phyloP scores from a whole-genome alignment of 2,329 filamentous ascomycete species.

The Talaromyces sp. region DNA sequence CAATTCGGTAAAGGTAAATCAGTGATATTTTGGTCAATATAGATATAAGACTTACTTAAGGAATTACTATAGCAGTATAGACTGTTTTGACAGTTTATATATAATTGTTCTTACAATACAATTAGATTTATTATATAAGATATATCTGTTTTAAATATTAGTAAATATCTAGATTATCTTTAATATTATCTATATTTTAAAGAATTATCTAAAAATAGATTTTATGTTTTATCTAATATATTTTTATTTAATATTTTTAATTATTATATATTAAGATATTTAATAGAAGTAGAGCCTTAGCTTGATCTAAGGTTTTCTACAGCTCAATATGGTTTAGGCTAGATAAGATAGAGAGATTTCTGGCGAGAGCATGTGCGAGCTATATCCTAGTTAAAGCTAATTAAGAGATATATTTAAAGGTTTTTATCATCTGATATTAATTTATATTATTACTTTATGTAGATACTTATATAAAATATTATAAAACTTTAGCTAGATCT shows the following conservation, averaged over 20 bases:
- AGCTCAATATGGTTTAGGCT: background rate
- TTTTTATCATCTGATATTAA: background rate
- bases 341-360: background rate
- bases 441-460: background rate
- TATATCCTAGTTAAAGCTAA: background rate
- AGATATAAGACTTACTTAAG: background rate
- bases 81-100: background rate
- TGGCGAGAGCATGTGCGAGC: background rate
- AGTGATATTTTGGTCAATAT: background rate
- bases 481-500: background rate
- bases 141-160: background rate
- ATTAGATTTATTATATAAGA: too few relatives aligned
- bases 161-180: background rate
- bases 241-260: background rate
- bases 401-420: background rate
- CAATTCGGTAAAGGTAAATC: background rate
- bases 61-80: background rate
- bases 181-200: background rate
- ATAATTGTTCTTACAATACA: background rate
- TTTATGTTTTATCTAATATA: background rate
- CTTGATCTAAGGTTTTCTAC: background rate
- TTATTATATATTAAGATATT: background rate
- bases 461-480: background rate
- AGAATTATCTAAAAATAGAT: background rate
- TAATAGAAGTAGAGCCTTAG: background rate